Conservation (phyloP, 768 basidiomycete species). For the Boletus rex-veris region DNA sequence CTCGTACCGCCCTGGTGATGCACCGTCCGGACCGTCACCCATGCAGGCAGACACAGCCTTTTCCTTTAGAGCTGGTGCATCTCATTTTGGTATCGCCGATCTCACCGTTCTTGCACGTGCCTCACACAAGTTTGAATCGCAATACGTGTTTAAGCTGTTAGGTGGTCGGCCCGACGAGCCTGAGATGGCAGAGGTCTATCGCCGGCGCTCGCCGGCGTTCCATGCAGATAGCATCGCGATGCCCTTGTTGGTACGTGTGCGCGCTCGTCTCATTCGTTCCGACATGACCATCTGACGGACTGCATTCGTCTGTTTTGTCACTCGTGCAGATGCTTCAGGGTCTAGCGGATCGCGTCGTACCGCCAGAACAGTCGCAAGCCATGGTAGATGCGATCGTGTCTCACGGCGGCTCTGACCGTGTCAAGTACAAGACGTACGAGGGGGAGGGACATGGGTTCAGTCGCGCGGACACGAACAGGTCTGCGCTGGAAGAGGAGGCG, state of each 20-base stretch:
- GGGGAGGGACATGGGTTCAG: slow-evolving; percentile 1
- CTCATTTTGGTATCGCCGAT: neutral
- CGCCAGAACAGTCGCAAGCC: neutral
- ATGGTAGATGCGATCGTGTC: slow-evolving; percentile 2
- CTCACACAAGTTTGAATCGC: slow-evolving; percentile 5
- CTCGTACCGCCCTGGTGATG: neutral
- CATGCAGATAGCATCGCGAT: neutral
- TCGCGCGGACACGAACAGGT: slow-evolving; percentile 1
- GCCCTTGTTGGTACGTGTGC: neutral
- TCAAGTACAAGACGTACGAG: neutral
- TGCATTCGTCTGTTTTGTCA: neutral
- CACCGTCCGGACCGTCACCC: neutral
- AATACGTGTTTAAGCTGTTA: neutral
- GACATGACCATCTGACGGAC: neutral
- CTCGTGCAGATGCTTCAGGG: slow-evolving; percentile 1
- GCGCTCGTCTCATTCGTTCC: neutral
- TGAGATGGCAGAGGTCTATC: neutral
- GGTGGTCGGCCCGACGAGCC: slow-evolving; percentile 1
- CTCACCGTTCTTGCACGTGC: neutral
- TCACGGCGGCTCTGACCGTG: neutral
- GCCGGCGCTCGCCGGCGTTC: neutral
- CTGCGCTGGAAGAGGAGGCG: neutral
- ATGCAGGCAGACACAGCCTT: neutral
- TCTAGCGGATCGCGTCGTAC: neutral
- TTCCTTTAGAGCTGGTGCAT: neutral